Percentiles rank a stretch among this genome's conserved stretches.
phyloP scores from a whole-genome alignment of 805 yeast species.

The Saturnispora saitoi region DNA sequence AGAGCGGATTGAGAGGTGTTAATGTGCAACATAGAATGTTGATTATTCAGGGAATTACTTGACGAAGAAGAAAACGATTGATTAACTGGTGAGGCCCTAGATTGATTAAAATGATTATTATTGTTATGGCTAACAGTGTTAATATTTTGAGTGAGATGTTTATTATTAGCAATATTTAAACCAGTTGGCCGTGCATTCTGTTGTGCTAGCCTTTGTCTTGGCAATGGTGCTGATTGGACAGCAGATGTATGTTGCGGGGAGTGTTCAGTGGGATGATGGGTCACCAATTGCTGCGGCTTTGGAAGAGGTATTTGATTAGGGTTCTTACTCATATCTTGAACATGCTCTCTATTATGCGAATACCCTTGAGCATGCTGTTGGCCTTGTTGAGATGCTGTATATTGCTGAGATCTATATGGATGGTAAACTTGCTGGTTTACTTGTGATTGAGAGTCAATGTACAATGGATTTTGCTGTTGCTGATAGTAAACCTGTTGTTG shows the following conservation, averaged over 20 bases:
- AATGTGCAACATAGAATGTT: not conserved
- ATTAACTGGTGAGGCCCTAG: not conserved
- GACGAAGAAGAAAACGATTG: not conserved
- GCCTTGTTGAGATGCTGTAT: not conserved
- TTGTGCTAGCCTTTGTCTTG: conserved; percentile 1
- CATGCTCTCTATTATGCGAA: not conserved
- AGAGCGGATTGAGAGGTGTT: not conserved
- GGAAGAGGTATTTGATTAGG: not conserved
- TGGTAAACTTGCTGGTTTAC: not conserved
- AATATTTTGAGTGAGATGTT: not conserved
- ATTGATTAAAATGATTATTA: not conserved
- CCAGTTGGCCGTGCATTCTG: not conserved
- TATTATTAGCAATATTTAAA: not conserved
- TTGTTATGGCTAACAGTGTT: not conserved
- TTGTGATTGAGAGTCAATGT: too few species aligned
- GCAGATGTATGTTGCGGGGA: not conserved
- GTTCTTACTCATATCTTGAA: not conserved
- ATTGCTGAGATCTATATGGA: not conserved
- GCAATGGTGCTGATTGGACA: not conserved
- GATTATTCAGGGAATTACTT: not conserved
- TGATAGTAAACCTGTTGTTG: conserved; percentile 6
- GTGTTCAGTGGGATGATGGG: not conserved
- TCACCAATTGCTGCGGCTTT: not conserved
- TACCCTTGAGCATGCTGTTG: not conserved
- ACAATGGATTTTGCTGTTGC: too few species aligned